These are phyloP conservation scores for Aspergillus piperis DNA, from an alignment of 2,329 filamentous ascomycete genomes.

Conservation along the genomic window DNA sequence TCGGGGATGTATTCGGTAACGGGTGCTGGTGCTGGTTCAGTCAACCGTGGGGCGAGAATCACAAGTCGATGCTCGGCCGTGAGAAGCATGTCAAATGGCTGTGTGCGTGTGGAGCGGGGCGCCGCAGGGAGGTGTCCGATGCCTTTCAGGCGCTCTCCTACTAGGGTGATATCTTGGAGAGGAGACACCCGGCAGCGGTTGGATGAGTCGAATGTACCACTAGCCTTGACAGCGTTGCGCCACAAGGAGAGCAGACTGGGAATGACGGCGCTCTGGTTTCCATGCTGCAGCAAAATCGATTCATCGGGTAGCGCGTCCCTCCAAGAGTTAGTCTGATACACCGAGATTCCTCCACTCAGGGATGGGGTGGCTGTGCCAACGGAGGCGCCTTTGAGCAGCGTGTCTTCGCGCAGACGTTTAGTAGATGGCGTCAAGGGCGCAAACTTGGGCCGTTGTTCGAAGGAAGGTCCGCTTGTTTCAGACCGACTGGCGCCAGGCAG, in stretches of 20 bases:
- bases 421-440: constrained; percentile 53
- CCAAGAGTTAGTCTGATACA: constrained; percentile 40
- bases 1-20: constrained; percentile 17
- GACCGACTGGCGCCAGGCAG: constrained; percentile 24
- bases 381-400: constrained; percentile 43
- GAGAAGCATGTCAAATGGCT: constrained; percentile 43
- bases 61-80: constrained; percentile 44
- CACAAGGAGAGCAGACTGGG: constrained; percentile 48
- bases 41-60: constrained; percentile 37
- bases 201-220: constrained; percentile 42
- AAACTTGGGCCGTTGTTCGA: constrained; percentile 40
- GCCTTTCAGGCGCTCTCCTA: constrained; percentile 44
- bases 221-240: constrained; percentile 43
- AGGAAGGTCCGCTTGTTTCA: constrained; percentile 26
- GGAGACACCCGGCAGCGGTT: constrained; percentile 41
- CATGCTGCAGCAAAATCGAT: constrained; percentile 47
- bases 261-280: constrained; percentile 43
- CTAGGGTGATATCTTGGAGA: constrained; percentile 42
- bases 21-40: constrained; percentile 27
- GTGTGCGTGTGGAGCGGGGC: constrained; percentile 25
- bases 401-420: constrained; percentile 47
- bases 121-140: constrained; percentile 40
- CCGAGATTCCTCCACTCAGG: constrained; percentile 44
- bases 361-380: constrained; percentile 32
- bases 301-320: constrained; percentile 44